Base-by-base conservation (phyloP, 805 yeast genomes). In the Myxozyma mucilagina region DNA sequence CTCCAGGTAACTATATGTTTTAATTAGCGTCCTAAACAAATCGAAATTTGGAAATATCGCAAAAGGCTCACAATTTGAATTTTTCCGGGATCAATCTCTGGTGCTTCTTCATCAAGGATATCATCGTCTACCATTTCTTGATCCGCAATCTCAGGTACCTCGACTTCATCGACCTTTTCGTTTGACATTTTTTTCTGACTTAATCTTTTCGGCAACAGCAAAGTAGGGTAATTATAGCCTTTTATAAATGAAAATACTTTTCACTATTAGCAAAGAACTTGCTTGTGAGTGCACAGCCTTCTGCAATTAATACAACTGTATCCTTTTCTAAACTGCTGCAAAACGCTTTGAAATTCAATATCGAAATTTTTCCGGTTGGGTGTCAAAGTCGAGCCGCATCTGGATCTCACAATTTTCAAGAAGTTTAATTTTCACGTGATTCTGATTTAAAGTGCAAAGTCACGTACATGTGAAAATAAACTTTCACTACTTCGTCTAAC, bases 1-100 rank as follows among this genome's bases (percentile, higher is more conserved):
- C 83, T 4, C 97, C 97, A 31, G 96, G 93, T 44, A 91, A 83
- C 71, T 70, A 53, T 62, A 57, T 14, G 18, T 9, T 9, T 14
- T 14, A 61, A 56, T 16, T 13, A 41, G 35, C 35, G n/a, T 7
- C 36, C 18, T 9, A 16, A 16, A 48, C n/a, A 34, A 18, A 31
- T 44, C 5, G 39, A 38, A 7, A 29, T 13, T 18, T 47, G n/a
- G 5, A 47, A 38, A 18, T 16, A 16, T 47, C 13, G 34, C 35
- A 48, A 34, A 7, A 11, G 10, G 64, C 72, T 18, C 60, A 72
- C 73, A 56, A 72, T 63, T 31, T 68, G 64, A 42, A 72, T 71
- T 63, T 72, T 72, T 44, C 71, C 71, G 3, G 71, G 68, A 48
- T 72, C 75, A 49, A 67, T 53, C 42, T 54, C 60, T 34, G 31